Evolutionary conservation across 768 basidiomycete species (phyloP).

Genomic region (Calocera viscosa): DNA sequence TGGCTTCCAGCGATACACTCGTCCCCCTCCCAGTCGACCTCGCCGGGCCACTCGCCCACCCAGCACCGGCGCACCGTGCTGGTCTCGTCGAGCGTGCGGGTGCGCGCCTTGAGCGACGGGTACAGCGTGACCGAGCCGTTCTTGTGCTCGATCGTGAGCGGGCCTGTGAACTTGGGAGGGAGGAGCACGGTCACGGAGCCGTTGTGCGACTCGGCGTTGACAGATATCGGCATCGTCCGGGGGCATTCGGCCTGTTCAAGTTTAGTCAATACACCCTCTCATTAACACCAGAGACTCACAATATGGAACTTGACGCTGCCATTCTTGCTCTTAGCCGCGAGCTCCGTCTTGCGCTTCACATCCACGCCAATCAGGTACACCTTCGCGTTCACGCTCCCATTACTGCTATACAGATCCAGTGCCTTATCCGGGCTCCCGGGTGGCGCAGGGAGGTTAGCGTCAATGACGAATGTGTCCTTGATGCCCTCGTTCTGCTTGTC

Average conservation of each 20-base stretch:
- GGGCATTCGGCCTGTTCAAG: background rate
- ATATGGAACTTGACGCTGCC: background rate
- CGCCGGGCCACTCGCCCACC: conserved; percentile 7
- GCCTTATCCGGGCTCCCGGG: conserved; percentile 1
- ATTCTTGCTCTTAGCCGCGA: conserved; percentile 5
- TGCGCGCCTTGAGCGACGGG: conserved; percentile 6
- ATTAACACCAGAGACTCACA: background rate
- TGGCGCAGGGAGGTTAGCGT: background rate
- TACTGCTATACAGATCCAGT: background rate
- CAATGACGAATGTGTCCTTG: background rate
- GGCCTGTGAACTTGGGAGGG: conserved; percentile 4
- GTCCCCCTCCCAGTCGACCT: background rate
- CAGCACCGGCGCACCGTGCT: background rate
- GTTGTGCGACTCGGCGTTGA: conserved; percentile 3
- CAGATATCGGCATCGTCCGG: background rate
- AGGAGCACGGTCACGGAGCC: background rate
- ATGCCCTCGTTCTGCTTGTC: background rate
- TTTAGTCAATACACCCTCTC: background rate
- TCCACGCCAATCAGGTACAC: background rate
- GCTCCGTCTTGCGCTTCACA: background rate
- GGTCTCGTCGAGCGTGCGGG: conserved; percentile 4
- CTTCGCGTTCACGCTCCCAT: background rate
- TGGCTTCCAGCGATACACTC: background rate
- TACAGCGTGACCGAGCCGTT: background rate
- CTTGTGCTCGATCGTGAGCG: background rate